These are phyloP conservation scores for Yarrowia deformans DNA, from an alignment of 805 yeast species.

Conservation along the genomic window DNA sequence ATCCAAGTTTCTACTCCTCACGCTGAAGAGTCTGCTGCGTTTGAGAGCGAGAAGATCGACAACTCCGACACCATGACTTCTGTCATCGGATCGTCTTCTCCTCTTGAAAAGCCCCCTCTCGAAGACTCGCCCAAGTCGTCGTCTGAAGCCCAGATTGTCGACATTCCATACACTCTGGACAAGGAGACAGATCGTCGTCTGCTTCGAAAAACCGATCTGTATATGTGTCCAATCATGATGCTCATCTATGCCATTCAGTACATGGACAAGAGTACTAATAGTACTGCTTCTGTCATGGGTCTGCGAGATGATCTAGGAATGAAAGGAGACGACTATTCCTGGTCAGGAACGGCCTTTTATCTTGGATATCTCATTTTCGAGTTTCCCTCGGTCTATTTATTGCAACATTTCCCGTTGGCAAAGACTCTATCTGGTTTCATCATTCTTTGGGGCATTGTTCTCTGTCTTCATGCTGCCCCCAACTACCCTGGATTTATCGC, in stretches of 20 bases:
- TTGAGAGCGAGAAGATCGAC: too few species aligned
- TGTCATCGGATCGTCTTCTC: not conserved
- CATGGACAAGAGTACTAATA: constrained; percentile 65
- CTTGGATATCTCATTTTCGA: constrained; percentile 70
- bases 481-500: constrained; percentile 57
- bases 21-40: too few species aligned
- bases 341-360: constrained; percentile 69
- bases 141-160: not conserved
- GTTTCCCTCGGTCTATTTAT: constrained; percentile 55
- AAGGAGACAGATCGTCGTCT: constrained; percentile 42
- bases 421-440: constrained; percentile 59
- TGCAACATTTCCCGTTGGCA: constrained; percentile 66
- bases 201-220: constrained; percentile 60
- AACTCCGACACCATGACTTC: too few species aligned
- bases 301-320: constrained; percentile 56
- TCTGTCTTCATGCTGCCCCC: constrained; percentile 60
- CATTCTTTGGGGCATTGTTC: constrained; percentile 67
- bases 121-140: not conserved
- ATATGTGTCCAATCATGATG: constrained; percentile 60
- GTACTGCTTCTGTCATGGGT: constrained; percentile 63
- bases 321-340: constrained; percentile 54
- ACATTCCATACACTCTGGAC: not conserved
- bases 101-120: not conserved
- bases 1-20: too few species aligned
- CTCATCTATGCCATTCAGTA: constrained; percentile 60